Evolutionary conservation across 1,284 basidiomycete genomes (phyloP).

Genomic region (Puccinia polysora): DNA sequence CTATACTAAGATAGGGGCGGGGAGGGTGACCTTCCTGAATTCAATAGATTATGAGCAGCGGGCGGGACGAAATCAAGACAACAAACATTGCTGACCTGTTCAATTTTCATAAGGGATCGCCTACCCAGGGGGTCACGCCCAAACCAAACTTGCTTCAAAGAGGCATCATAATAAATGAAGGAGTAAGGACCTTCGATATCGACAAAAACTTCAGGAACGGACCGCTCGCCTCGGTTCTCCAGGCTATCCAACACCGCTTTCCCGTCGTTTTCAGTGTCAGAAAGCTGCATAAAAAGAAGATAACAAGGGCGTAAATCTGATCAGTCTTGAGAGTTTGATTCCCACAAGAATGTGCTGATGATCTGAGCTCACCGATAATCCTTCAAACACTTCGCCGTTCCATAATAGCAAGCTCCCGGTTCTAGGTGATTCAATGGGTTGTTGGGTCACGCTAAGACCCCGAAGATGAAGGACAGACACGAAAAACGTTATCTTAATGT

Average conservation of each 20-base stretch:
- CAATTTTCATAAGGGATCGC: slow-evolving; percentile 73
- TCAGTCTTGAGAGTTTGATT: neutral
- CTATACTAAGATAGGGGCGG: slow-evolving; percentile 56
- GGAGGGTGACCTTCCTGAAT: slow-evolving; percentile 61
- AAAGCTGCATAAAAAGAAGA: slow-evolving; percentile 42
- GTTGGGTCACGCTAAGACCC: slow-evolving; percentile 12
- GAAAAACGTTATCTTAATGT: slow-evolving; percentile 20
- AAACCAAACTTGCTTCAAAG: slow-evolving; percentile 61
- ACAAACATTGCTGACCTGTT: slow-evolving; percentile 57
- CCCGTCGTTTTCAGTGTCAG: slow-evolving; percentile 72
- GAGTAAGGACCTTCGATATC: slow-evolving; percentile 79
- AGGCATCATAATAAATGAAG: slow-evolving; percentile 54
- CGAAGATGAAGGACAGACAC: slow-evolving; percentile 44
- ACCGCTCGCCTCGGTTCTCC: slow-evolving; percentile 54
- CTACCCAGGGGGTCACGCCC: slow-evolving; percentile 85
- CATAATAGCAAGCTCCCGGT: slow-evolving; percentile 45
- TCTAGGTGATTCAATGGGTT: slow-evolving; percentile 19
- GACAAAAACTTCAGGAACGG: slow-evolving; percentile 60
- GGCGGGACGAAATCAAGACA: slow-evolving; percentile 65
- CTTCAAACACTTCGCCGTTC: slow-evolving; percentile 51
- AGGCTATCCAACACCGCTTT: slow-evolving; percentile 62
- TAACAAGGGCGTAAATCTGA: neutral
- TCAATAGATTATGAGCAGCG: slow-evolving; percentile 57
- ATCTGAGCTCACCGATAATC: slow-evolving; percentile 46
- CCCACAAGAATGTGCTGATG: neutral